Percentiles rank a stretch among this genome's conserved stretches.
phyloP scores from a whole-genome alignment of 208 protist genomes.

The Leishmania aethiopica region DNA sequence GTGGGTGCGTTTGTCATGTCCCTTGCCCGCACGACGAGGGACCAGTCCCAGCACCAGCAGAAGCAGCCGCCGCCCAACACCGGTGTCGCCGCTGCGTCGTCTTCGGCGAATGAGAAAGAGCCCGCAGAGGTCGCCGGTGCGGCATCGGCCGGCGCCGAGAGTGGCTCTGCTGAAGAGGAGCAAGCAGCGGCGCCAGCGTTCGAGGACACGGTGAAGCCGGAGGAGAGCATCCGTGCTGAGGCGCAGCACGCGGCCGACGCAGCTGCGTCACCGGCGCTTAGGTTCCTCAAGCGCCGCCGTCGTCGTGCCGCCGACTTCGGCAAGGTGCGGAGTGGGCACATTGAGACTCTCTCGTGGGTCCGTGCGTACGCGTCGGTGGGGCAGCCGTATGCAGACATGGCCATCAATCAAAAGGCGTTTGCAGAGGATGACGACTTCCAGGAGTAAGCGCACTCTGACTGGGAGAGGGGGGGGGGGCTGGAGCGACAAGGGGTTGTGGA shows the following conservation, averaged over 20 bases:
- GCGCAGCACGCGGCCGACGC: conserved; percentile 26
- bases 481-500: background rate
- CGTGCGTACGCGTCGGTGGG: conserved; percentile 62
- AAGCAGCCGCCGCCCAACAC: background rate
- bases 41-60: conserved; percentile 1
- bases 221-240: conserved; percentile 18
- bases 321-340: conserved; percentile 10
- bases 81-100: background rate
- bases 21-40: conserved; percentile 38
- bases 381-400: conserved; percentile 53
- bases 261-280: conserved; percentile 8
- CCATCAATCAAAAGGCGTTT: conserved; percentile 39
- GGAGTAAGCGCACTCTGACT: conserved; percentile 1
- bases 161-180: background rate
- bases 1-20: conserved; percentile 61
- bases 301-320: conserved; percentile 12
- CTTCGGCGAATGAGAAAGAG: conserved; percentile 1
- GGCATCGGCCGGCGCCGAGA: background rate
- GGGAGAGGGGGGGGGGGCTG: background rate
- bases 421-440: conserved; percentile 24
- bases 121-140: background rate
- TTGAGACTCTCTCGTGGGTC: conserved; percentile 50
- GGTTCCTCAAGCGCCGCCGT: conserved; percentile 25
- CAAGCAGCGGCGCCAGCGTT: background rate
- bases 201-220: background rate